Conservation (phyloP, 2,329 filamentous ascomycete species). For the Rutstroemia sp. region DNA sequence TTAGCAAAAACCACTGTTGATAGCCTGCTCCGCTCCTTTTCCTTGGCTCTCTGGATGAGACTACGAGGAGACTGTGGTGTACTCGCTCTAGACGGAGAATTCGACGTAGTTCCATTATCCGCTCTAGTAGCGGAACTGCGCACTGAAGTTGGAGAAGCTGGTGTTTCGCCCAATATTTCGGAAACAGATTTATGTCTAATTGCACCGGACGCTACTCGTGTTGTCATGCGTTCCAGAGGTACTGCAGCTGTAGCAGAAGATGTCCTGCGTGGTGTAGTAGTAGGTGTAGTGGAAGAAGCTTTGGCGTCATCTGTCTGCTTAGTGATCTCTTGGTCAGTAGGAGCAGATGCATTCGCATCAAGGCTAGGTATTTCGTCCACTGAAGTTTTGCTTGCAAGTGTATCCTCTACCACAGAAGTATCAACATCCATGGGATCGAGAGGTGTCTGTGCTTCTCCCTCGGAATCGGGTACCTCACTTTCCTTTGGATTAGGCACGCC, state of each 20-base stretch:
- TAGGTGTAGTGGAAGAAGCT: constrained; percentile 12
- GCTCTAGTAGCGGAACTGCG: constrained; percentile 12
- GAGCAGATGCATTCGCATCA: not conserved
- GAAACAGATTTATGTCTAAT: constrained; percentile 66
- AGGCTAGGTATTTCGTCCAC: constrained; percentile 5
- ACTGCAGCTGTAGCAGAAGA: constrained; percentile 24
- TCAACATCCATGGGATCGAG: constrained; percentile 26
- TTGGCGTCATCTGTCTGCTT: constrained; percentile 11
- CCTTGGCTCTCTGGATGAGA: constrained; percentile 34
- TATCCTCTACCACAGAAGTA: constrained; percentile 21
- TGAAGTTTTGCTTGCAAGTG: constrained; percentile 18
- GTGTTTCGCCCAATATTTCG: constrained; percentile 59
- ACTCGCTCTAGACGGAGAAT: constrained; percentile 30
- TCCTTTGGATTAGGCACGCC: constrained; percentile 6
- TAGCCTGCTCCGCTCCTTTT: constrained; percentile 55
- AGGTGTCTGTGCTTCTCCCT: constrained; percentile 20
- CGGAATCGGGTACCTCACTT: constrained; percentile 23
- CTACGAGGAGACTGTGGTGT: constrained; percentile 37
- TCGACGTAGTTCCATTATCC: constrained; percentile 19
- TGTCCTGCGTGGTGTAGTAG: constrained; percentile 20
- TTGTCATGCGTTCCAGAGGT: constrained; percentile 52
- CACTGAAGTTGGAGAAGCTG: constrained; percentile 26
- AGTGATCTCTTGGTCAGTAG: not conserved
- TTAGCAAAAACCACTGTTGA: constrained; percentile 77
- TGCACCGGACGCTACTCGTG: constrained; percentile 61